A percentile compares a stretch with the other conserved stretches of the same genome.
Evolutionary conservation across 2,329 filamentous ascomycete species (phyloP).

Genomic region (Penicillium sp.): DNA sequence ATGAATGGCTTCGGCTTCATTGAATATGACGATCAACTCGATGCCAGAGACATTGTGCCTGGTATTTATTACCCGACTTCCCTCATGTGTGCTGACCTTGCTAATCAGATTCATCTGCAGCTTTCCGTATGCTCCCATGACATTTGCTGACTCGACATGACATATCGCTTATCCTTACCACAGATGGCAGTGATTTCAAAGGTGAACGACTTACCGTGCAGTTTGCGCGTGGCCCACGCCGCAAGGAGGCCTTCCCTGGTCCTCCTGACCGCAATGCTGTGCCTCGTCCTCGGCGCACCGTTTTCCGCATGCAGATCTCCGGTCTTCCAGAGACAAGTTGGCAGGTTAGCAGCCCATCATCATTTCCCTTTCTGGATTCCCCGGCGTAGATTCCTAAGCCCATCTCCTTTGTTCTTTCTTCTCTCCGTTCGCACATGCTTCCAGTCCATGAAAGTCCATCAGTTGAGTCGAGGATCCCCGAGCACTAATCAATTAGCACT

Average conservation of each 20-base stretch:
- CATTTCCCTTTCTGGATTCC: slow-evolving; percentile 31
- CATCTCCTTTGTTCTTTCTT: slow-evolving; percentile 8
- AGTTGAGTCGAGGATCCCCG: slow-evolving; percentile 12
- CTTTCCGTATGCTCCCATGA: slow-evolving; percentile 61
- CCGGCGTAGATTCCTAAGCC: slow-evolving; percentile 21
- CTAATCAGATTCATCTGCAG: slow-evolving; percentile 38
- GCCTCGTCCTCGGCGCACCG: slow-evolving; percentile 86
- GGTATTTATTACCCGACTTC: slow-evolving; percentile 60
- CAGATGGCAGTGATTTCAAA: slow-evolving; percentile 98
- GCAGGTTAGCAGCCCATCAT: slow-evolving; percentile 80
- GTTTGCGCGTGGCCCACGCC: slow-evolving; percentile 86
- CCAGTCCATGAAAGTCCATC: slow-evolving; percentile 10
- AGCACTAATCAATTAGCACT: slow-evolving; percentile 3
- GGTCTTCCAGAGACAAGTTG: slow-evolving; percentile 99
- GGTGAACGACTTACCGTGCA: slow-evolving; percentile 96
- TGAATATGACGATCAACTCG: slow-evolving; percentile 98
- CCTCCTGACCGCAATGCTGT: slow-evolving; percentile 63
- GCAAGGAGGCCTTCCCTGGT: slow-evolving; percentile 64
- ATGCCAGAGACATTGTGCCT: slow-evolving; percentile 96
- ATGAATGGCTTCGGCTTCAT: slow-evolving; percentile 99
- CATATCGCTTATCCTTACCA: slow-evolving; percentile 36
- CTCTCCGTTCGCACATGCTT: slow-evolving; percentile 12
- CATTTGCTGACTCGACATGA: slow-evolving; percentile 48
- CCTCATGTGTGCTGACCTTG: slow-evolving; percentile 14
- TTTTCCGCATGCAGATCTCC: slow-evolving; percentile 95